phyloP scores from a whole-genome alignment of 768 basidiomycete genomes.

The Boletus subcaerulescens region DNA sequence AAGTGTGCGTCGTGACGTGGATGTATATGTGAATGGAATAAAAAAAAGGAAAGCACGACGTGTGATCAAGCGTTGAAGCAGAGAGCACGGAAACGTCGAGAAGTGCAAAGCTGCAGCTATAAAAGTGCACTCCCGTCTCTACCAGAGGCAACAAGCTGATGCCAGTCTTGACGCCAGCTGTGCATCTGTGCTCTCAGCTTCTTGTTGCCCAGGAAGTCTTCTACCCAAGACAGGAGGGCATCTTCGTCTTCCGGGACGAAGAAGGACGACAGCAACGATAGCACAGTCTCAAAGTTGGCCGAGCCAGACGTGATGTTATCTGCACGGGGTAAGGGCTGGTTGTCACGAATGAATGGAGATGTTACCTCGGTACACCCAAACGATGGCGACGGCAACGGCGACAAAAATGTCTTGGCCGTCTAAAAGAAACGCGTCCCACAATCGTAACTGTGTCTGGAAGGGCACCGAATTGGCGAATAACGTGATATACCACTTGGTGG shows the following conservation, averaged over 20 bases:
- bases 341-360: slow-evolving; percentile 4
- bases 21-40: slow-evolving; percentile 25
- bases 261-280: slow-evolving; percentile 89
- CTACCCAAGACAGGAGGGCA: slow-evolving; percentile 77
- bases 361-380: slow-evolving; percentile 88
- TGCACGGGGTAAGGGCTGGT: slow-evolving; percentile 29
- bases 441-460: slow-evolving; percentile 87
- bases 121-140: slow-evolving; percentile 60
- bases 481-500: slow-evolving; percentile 99
- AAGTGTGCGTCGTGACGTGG: slow-evolving; percentile 14
- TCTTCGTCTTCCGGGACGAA: slow-evolving; percentile 94
- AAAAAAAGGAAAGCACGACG: slow-evolving; percentile 4
- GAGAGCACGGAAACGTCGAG: not conserved
- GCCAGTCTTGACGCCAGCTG: slow-evolving; percentile 82
- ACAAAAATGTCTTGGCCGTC: slow-evolving; percentile 91
- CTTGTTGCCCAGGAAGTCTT: slow-evolving; percentile 52
- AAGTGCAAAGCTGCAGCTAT: slow-evolving; percentile 28
- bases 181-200: slow-evolving; percentile 69
- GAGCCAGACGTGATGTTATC: slow-evolving; percentile 78
- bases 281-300: slow-evolving; percentile 88
- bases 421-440: slow-evolving; percentile 93
- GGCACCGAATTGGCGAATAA: slow-evolving; percentile 94
- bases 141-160: slow-evolving; percentile 59
- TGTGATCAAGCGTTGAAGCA: slow-evolving; percentile 6
- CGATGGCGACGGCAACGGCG: slow-evolving; percentile 78